phyloP scores from a whole-genome alignment of 2,329 filamentous ascomycete genomes.

The Aspergillus oerlinghausenensis region DNA sequence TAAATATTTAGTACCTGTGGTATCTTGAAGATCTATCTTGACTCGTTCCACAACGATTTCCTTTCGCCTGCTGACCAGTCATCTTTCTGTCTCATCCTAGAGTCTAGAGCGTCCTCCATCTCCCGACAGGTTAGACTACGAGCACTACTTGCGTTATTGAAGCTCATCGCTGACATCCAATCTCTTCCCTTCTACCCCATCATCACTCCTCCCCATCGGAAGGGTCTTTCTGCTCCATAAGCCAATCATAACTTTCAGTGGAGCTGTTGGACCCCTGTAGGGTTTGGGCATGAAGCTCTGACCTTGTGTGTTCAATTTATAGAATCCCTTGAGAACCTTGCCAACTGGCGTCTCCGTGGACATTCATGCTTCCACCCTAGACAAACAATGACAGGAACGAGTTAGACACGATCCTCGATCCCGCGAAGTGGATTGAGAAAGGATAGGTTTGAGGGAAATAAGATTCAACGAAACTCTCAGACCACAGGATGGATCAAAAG shows the following conservation, averaged over 20 bases:
- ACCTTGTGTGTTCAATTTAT: not conserved
- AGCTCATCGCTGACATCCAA: not conserved
- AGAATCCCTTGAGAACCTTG: not conserved
- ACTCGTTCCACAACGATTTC: not conserved
- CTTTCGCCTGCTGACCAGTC: not conserved
- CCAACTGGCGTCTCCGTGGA: not conserved
- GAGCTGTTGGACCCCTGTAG: not conserved
- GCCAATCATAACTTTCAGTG: not conserved
- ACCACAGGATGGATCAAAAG: not conserved
- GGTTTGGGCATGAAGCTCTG: not conserved
- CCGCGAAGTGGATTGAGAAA: not conserved
- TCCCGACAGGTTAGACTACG: not conserved
- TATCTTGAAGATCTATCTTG: not conserved
- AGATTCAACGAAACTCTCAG: not conserved
- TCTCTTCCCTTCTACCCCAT: not conserved
- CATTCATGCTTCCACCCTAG: not conserved
- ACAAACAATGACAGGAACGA: not conserved
- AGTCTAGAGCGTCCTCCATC: not conserved
- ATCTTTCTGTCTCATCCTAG: not conserved
- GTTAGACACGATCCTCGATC: not conserved
- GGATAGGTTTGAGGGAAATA: not conserved
- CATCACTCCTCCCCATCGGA: not conserved
- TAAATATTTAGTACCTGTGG: not conserved
- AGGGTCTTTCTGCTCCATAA: not conserved
- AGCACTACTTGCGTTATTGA: not conserved